These are phyloP conservation scores for Fusarium irregulare DNA, from an alignment of 2,329 filamentous ascomycete genomes.

Conservation along the genomic window DNA sequence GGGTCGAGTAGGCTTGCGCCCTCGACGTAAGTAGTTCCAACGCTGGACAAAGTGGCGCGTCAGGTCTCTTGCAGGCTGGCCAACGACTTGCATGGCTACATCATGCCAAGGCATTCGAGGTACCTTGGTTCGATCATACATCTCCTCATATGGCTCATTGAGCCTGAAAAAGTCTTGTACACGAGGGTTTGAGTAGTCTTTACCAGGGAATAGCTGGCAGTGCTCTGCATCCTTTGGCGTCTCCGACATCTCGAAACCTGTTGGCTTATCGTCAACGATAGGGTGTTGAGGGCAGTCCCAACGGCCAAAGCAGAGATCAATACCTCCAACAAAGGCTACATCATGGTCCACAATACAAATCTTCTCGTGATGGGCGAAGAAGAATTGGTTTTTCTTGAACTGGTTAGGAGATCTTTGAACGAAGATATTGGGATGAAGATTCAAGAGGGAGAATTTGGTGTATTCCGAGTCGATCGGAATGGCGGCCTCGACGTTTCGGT, in stretches of 20 bases:
- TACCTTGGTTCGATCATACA: slow-evolving; percentile 92
- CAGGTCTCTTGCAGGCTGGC: slow-evolving; percentile 92
- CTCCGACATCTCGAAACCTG: slow-evolving; percentile 86
- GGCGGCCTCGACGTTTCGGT: slow-evolving; percentile 96
- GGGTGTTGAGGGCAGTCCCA: slow-evolving; percentile 97
- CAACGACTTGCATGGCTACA: slow-evolving; percentile 96
- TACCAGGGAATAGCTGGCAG: slow-evolving; percentile 95
- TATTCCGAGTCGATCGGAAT: slow-evolving; percentile 98
- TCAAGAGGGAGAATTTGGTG: slow-evolving; percentile 94
- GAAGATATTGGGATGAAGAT: slow-evolving; percentile 95
- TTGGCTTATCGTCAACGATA: slow-evolving; percentile 91
- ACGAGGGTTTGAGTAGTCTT: slow-evolving; percentile 97
- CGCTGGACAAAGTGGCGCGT: slow-evolving; percentile 97
- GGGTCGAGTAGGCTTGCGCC: slow-evolving; percentile 91
- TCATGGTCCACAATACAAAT: slow-evolving; percentile 97
- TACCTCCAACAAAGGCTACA: slow-evolving; percentile 92
- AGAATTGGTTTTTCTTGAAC: slow-evolving; percentile 98
- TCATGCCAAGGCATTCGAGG: slow-evolving; percentile 99
- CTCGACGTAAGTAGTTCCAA: slow-evolving; percentile 96
- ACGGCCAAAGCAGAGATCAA: slow-evolving; percentile 95
- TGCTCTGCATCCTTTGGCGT: slow-evolving; percentile 88
- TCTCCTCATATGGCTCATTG: slow-evolving; percentile 96
- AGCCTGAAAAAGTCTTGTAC: slow-evolving; percentile 95
- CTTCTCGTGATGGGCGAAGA: slow-evolving; percentile 99
- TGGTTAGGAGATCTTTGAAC: slow-evolving; percentile 97